Evolutionary conservation across 2,329 filamentous ascomycete genomes (phyloP), one percentile per base, ranked within the genome.

Genomic region (Colletotrichum agaves): DNA sequence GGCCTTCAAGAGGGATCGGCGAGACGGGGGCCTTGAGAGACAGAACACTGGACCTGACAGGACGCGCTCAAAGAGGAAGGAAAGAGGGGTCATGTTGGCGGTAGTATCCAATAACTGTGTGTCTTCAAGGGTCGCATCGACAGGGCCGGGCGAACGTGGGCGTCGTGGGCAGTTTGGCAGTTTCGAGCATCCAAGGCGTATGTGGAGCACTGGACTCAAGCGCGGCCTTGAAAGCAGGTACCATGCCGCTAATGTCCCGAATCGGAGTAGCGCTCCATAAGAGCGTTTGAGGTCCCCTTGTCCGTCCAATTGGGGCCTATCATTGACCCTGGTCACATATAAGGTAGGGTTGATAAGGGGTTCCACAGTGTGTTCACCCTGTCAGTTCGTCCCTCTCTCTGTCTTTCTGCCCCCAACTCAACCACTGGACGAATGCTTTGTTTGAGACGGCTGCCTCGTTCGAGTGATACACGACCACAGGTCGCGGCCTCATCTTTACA

Each of bases 1-100:
- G 59, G 63, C 43, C 61, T 65, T 68, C 21, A 68, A 65, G 65
- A 68, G 65, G 47, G 65, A 68, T 65, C 65, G 35, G 53, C 55
- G 12, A 53, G 65, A 43, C 46, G 35, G 50, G 46, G 35, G 33
- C 19, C n/a, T 21, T 12, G 19, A 47, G 39, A 44, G 43, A 15
- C 63, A 61, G 27, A 59, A 53, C 57, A 15, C 63, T 56, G 27
- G 63, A 53, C 57, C n/a, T 23, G 52, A 52, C 52, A 33, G 50
- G 33, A 60, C 33, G 41, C 52, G 49, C 33, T 27, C 17, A 52
- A 49, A 44, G 31, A 23, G 35, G 49, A 56, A 58, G 58, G 46
- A 61, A 61, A 52, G 35, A 47, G 58, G 53, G 53, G n/a, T 62
- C 33, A 43, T n/a, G n/a, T n/a, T n/a, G 33, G 63, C 12, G 33